Base-by-base conservation (phyloP, 106 monocot species). In the Apostasia shenzhenica region DNA sequence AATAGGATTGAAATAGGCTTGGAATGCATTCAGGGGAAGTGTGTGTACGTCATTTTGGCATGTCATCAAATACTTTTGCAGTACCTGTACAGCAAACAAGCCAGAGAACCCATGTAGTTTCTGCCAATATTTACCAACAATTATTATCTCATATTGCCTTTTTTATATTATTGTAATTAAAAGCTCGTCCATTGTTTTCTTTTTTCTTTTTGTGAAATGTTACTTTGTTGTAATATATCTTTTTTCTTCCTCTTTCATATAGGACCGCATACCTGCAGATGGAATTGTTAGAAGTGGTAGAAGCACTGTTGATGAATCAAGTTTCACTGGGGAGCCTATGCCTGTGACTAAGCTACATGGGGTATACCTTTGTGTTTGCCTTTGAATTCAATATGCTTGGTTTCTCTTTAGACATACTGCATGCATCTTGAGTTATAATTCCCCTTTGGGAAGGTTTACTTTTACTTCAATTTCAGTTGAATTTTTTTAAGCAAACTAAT, bases 241-340 rank as follows among this genome's bases (percentile, higher is more conserved):
- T 51, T 55, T 73, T 69, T n/a, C 3, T 58, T 13, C 58, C 54
- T 62, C 41, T 74, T 78, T 48, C 57, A 5, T 75, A 48, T 74
- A 97, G 95, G 97, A 99, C 67, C 89, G 97, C 74, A 85, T 99
- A 73, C 97, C 97, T 75, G 97, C 83, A 26, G 97, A 99, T 90
- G 97, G 97, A 75, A 61, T 87, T 71, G 92, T 99, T 63, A 87
- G 81, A 90, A 70, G 79, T 76, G 97, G 97, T 53, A 86, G 92
- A 76, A 99, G 97, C 72, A 85, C 89, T 51, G 87, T 99, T 80
- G 97, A 99, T 77, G 99, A 93, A 69, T 99, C 99, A 68, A 99
- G 99, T 78, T 81, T 99, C 54, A 93, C 99, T 65, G 99, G 99
- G 61, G 99, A 99, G 63, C 90, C 99, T 67, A 77, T 90, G 81